Evolutionary conservation across 2,329 filamentous ascomycete species (phyloP), one percentile per base, ranked within the genome.

Genomic region (Xylariaceae sp.): DNA sequence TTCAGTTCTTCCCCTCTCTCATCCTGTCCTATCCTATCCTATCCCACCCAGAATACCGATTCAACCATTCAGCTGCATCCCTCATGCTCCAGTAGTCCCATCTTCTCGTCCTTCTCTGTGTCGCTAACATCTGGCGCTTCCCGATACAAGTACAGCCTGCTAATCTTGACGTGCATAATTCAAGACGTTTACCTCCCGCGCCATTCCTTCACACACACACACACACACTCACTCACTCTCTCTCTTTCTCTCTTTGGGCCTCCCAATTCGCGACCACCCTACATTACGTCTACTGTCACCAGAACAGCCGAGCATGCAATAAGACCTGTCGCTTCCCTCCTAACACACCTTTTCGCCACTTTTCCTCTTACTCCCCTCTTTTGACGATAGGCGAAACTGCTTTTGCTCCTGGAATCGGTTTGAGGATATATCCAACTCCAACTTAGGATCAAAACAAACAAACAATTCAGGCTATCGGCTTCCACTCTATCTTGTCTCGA

Each of bases 291-390:
- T 56, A 48, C 24, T 48, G 29, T 4, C 33, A 11, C 28, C 21
- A 53, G 52, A 45, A 21, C 47, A 50, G 28, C 34, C 39, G 26
- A 47, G 48, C 37, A 41, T 61, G 69, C 69, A 71, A 73, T 72
- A 73, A 73, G 71, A 73, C 68, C 66, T 63, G 56, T 26, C 53
- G 49, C 65, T 63, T 66, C 68, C 70, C 71, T 61, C 55, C 65
- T 56, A 57, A 47, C 61, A 57, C 60, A 63, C 60, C 62, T 29
- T 50, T 65, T 69, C 66, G 65, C 69, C 69, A 67, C 69, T 69
- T 71, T 71, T 68, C 64, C 63, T 65, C 56, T 49, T 64, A 50
- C 53, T 63, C 65, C 61, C 61, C 63, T 64, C 57, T 50, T 59
- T 61, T 51, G 40, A 49, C 55, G 26, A 52, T 51, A 53, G 49